Conservation (phyloP, 2,329 filamentous ascomycete genomes). For the Ampelomyces quisqualis region DNA sequence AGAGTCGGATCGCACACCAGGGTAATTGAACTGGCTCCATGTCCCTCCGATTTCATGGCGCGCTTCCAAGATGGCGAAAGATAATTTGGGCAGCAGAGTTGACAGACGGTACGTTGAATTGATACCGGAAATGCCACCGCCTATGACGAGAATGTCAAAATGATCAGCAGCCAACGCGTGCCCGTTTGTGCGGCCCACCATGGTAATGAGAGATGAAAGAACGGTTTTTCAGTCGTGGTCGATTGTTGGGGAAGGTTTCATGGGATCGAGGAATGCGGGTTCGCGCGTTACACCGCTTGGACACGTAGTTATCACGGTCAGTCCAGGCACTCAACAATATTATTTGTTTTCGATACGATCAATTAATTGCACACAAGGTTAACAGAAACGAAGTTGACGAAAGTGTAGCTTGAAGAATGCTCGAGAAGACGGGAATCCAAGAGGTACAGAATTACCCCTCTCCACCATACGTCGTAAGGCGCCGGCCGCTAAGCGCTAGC, state of each 20-base stretch:
- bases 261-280: no score
- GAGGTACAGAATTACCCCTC: conserved; percentile 1
- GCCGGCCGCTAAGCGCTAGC: background rate
- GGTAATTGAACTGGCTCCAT: conserved; percentile 77
- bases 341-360: no score
- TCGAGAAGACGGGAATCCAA: no score
- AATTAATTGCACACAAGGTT: no score
- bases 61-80: conserved; percentile 68
- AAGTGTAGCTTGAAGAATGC: no score
- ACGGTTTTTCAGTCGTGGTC: background rate
- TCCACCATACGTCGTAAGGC: background rate
- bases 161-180: conserved; percentile 6
- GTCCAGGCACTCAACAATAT: no score
- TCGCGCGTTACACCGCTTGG: no score
- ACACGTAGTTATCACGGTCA: no score
- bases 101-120: conserved; percentile 73
- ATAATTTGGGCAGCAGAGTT: conserved; percentile 55
- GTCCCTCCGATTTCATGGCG: conserved; percentile 70
- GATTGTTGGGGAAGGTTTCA: no score
- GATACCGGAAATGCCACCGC: conserved; percentile 74
- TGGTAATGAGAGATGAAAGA: conserved; percentile 7
- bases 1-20: conserved; percentile 61
- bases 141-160: conserved; percentile 61
- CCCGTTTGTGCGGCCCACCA: conserved; percentile 17
- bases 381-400: no score